Conservation (phyloP, 2,329 filamentous ascomycete species). For the Davidsoniella eucalypti region DNA sequence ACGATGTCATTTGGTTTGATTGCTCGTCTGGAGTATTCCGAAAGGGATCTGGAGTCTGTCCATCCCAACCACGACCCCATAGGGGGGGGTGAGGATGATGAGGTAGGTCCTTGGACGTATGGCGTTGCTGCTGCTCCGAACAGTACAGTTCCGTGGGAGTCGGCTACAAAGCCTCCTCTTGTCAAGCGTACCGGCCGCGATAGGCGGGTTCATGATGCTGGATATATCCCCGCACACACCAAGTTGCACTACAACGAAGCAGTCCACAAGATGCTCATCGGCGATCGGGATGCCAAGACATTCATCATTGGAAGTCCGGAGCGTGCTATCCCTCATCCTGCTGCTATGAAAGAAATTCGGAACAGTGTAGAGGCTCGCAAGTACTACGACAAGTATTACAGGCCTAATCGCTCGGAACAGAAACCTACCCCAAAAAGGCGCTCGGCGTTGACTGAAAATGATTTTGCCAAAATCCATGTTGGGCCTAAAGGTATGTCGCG, state of each 20-base stretch:
- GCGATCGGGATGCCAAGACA: slow-evolving; percentile 9
- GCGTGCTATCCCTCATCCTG: slow-evolving; percentile 1
- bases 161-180: neutral
- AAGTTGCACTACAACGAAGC: slow-evolving; percentile 7
- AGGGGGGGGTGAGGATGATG: neutral
- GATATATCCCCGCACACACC: neutral
- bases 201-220: neutral
- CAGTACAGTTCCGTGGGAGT: slow-evolving; percentile 1
- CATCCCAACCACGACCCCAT: neutral
- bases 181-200: neutral
- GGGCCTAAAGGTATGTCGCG: too few species aligned
- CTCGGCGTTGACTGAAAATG: too few species aligned
- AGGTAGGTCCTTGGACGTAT: slow-evolving; percentile 3
- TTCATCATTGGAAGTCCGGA: slow-evolving; percentile 11
- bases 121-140: neutral
- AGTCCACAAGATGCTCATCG: slow-evolving; percentile 7
- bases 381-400: slow-evolving; percentile 10
- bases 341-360: slow-evolving; percentile 8
- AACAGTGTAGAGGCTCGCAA: slow-evolving; percentile 7
- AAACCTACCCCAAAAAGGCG: neutral
- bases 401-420: neutral
- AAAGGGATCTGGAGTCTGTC: slow-evolving; percentile 1
- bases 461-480: neutral
- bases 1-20: slow-evolving; percentile 3
- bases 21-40: neutral